Percentiles rank a stretch among this genome's conserved stretches.
Conservation (phyloP, 352 stramenopile species). For the Phytophthora tentaculata region DNA sequence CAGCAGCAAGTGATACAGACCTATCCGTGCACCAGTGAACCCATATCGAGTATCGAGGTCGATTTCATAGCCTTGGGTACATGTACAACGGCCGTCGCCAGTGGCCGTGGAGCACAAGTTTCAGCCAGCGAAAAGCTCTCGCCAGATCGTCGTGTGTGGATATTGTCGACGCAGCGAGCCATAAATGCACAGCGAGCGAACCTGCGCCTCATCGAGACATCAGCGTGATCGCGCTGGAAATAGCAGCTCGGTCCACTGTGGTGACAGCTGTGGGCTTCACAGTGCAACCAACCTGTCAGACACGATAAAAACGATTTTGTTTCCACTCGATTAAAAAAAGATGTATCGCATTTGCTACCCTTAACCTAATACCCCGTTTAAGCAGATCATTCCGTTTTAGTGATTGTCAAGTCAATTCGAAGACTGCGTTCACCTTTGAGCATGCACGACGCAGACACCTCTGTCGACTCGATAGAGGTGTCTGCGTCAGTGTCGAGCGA, state of each 20-base stretch:
- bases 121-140: conserved; percentile 18
- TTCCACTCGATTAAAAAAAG: not conserved
- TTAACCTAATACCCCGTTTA: conserved; percentile 7
- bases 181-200: conserved; percentile 14
- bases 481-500: too few species aligned
- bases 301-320: conserved; percentile 13
- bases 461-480: too few species aligned
- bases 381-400: not conserved
- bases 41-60: conserved; percentile 14
- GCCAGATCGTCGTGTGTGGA: conserved; percentile 16
- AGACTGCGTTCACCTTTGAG: not conserved
- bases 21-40: conserved; percentile 28
- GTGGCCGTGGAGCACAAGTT: not conserved
- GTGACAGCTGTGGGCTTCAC: conserved; percentile 30
- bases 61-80: not conserved
- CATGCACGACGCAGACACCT: conserved; percentile 18
- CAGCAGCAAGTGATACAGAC: conserved; percentile 7
- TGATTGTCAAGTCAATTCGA: not conserved
- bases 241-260: conserved; percentile 19
- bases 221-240: conserved; percentile 6
- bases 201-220: conserved; percentile 10
- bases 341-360: not conserved
- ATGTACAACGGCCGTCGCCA: conserved; percentile 23
- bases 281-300: conserved; percentile 22
- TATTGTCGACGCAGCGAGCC: conserved; percentile 2